phyloP scores from a whole-genome alignment of 2,329 filamentous ascomycete species.

The Rhinocladiella similis region DNA sequence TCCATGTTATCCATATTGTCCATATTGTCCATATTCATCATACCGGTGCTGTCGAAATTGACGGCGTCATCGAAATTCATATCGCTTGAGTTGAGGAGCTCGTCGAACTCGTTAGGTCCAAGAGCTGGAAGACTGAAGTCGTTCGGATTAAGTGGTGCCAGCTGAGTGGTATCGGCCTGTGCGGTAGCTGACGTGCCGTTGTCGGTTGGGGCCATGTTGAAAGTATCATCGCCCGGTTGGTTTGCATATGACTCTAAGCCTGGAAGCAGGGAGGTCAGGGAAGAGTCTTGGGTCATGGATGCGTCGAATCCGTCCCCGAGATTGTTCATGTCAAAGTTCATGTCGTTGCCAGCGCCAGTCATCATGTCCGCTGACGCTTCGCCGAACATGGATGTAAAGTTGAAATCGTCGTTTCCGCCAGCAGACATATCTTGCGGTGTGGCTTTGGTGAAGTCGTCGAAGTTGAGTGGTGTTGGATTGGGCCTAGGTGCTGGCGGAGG shows the following conservation, averaged over 20 bases:
- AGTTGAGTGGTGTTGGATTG: slow-evolving; percentile 25
- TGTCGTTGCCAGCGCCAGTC: slow-evolving; percentile 29
- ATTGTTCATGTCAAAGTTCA: slow-evolving; percentile 39
- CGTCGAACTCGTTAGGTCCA: slow-evolving; percentile 29
- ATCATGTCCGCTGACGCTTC: slow-evolving; percentile 31
- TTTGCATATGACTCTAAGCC: slow-evolving; percentile 36
- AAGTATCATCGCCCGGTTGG: slow-evolving; percentile 28
- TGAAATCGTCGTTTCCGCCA: slow-evolving; percentile 36
- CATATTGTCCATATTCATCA: slow-evolving; percentile 15
- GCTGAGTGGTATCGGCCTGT: not conserved
- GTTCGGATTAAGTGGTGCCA: slow-evolving; percentile 8
- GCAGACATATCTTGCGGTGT: slow-evolving; percentile 32
- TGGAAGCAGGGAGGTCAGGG: slow-evolving; percentile 33
- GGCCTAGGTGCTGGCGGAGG: slow-evolving; percentile 17
- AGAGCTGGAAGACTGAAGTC: slow-evolving; percentile 26
- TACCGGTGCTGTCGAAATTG: slow-evolving; percentile 35
- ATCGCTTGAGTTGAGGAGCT: slow-evolving; percentile 43
- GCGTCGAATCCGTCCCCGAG: slow-evolving; percentile 37
- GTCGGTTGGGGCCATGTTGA: slow-evolving; percentile 32
- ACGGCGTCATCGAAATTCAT: slow-evolving; percentile 45
- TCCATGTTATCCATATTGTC: slow-evolving; percentile 28
- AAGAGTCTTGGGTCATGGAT: slow-evolving; percentile 35
- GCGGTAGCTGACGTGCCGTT: not conserved
- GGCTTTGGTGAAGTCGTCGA: slow-evolving; percentile 25
- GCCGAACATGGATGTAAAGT: slow-evolving; percentile 43